Percentiles rank a stretch among this genome's conserved stretches.
These are phyloP conservation scores for Helminthosporium solani DNA, from an alignment of 2,329 filamentous ascomycete species.

Conservation along the genomic window DNA sequence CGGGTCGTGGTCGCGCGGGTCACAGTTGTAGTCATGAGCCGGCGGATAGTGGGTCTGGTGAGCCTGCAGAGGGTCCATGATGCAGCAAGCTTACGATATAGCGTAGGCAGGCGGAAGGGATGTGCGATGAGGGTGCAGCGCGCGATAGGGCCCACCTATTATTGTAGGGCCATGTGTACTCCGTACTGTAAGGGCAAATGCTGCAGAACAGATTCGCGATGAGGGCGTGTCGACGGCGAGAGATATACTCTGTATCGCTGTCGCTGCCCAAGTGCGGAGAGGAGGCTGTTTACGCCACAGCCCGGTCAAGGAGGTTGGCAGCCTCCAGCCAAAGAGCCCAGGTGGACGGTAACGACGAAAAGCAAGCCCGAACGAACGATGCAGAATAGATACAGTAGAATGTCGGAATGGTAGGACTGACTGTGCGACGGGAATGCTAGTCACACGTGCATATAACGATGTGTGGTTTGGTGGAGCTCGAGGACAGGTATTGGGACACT, in stretches of 20 bases:
- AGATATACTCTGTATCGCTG: too few species aligned
- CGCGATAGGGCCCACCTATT: constrained; percentile 20
- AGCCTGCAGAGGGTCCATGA: constrained; percentile 18
- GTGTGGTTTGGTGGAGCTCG: constrained; percentile 10
- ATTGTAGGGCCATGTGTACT: constrained; percentile 16
- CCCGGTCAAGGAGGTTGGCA: constrained; percentile 3
- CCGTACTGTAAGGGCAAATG: too few species aligned
- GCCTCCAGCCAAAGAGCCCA: not conserved
- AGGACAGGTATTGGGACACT: not conserved
- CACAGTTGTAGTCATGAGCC: constrained; percentile 23
- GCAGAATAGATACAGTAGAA: constrained; percentile 4
- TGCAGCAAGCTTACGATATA: constrained; percentile 12
- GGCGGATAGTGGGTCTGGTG: constrained; percentile 17
- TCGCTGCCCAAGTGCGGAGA: too few species aligned
- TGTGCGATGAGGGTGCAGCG: constrained; percentile 22
- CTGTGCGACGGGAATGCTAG: too few species aligned
- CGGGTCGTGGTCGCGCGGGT: constrained; percentile 17
- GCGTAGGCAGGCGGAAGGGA: constrained; percentile 11
- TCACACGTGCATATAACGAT: constrained; percentile 6
- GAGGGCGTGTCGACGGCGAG: not conserved
- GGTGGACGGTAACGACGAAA: not conserved
- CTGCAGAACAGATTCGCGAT: constrained; percentile 6
- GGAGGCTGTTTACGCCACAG: not conserved
- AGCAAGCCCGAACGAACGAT: not conserved
- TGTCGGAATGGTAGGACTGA: too few species aligned